Evolutionary conservation across 2,329 filamentous ascomycete species (phyloP).

Genomic region (Aspergillus tamarii): DNA sequence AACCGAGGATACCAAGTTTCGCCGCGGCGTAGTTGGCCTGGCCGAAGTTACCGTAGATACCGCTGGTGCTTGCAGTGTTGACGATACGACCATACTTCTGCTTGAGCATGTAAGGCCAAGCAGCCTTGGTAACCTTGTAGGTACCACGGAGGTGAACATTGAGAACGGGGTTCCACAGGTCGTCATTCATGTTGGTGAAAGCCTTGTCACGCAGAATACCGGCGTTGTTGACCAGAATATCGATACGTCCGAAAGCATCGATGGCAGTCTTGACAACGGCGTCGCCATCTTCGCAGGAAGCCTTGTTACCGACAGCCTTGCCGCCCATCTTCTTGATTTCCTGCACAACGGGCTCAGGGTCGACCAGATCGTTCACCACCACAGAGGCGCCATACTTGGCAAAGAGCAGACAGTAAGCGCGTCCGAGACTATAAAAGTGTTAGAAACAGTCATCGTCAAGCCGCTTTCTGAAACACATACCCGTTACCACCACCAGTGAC

Average conservation of each 20-base stretch:
- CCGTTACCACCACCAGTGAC: conserved; percentile 86
- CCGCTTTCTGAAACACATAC: conserved; percentile 43
- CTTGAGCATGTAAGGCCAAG: conserved; percentile 96
- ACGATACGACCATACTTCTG: conserved; percentile 97
- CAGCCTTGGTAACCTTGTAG: conserved; percentile 95
- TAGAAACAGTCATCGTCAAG: conserved; percentile 10
- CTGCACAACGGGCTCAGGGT: conserved; percentile 86
- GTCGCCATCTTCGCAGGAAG: conserved; percentile 90
- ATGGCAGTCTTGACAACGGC: conserved; percentile 89
- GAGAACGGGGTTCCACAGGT: conserved; percentile 87
- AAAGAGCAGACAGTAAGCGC: conserved; percentile 85
- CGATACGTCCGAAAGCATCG: conserved; percentile 88
- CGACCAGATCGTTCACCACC: conserved; percentile 93
- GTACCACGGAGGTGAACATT: conserved; percentile 92
- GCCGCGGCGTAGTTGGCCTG: conserved; percentile 96
- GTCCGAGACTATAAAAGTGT: conserved; percentile 68
- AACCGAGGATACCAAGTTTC: conserved; percentile 90
- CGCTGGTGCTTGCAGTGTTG: conserved; percentile 95
- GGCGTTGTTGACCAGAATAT: conserved; percentile 97
- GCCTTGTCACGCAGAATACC: conserved; percentile 98
- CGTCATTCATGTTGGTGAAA: conserved; percentile 96
- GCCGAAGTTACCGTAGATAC: conserved; percentile 98
- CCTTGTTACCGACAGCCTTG: conserved; percentile 89
- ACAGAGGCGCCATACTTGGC: conserved; percentile 81
- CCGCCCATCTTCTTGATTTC: conserved; percentile 91